Base-by-base conservation (phyloP, 2,329 filamentous ascomycete genomes). In the Colletotrichum somersetense region DNA sequence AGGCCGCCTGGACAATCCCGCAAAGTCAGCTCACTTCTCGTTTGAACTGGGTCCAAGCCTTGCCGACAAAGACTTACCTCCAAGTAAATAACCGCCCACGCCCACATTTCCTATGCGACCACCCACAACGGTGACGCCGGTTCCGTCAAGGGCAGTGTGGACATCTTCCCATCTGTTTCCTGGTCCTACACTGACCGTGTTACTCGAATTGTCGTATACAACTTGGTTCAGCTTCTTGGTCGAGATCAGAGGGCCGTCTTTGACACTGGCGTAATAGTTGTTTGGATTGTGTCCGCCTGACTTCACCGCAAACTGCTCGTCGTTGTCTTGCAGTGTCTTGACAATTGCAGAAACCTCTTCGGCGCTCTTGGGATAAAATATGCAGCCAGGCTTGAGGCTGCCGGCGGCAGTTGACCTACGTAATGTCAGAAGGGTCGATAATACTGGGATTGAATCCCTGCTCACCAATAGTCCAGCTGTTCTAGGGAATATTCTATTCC, bases 271-370 rank as follows among this genome's bases (percentile, higher is more conserved):
- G 50, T 85, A 85, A 72, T 85, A 85, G 23, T 85, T 81, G 75
- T 89, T 89, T 5, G 87, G 85, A 68, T 86, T 87, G 78, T 91
- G 88, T 1, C 89, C 89, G 38, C 88, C 89, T 10, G 86, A 86
- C 74, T 88, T 87, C 74, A 89, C 79, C 8, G 88, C 88, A 74
- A 91, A 91, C 3, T 77, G 78, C 66, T 85, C 86, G 48, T 83
- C 80, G 53, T 83, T 83, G 44, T 83, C 78, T 10, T 81, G 82
- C 16, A 91, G 81, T 40, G 86, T 81, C 35, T 81, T 83, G 58
- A 91, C 82, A n/a, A 88, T 83, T 12, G 82, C 81, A 0, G 87
- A 82, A 48, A 91, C 87, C 75, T 91, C 86, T 20, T 84, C 78
- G 0, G 84, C 80, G 44, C 82, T 87, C 16, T 80, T 80, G 2